Evolutionary conservation across 2,329 filamentous ascomycete genomes (phyloP).

Genomic region (Trichoderma simmonsii): DNA sequence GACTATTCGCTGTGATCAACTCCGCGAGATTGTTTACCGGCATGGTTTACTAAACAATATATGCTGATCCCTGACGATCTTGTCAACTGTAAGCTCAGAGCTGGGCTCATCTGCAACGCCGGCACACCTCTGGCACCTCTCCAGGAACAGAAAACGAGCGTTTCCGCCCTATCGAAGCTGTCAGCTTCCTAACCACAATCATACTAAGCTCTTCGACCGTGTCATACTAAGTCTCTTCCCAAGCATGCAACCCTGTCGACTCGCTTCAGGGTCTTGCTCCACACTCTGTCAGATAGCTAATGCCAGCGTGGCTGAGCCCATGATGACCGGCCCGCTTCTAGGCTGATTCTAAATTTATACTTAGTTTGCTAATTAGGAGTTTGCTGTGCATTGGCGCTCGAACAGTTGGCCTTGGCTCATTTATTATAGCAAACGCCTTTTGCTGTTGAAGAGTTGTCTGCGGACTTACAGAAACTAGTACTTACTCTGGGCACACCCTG

Average conservation of each 20-base stretch:
- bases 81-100: neutral
- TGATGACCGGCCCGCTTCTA: conserved; percentile 14
- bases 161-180: neutral
- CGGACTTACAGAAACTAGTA: neutral
- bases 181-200: neutral
- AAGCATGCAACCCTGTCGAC: neutral
- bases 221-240: neutral
- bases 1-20: neutral
- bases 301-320: conserved; percentile 12
- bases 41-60: neutral
- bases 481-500: neutral
- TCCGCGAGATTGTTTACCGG: neutral
- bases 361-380: neutral
- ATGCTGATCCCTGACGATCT: neutral
- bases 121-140: neutral
- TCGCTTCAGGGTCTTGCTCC: neutral
- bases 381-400: neutral
- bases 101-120: neutral
- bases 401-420: neutral
- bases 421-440: neutral
- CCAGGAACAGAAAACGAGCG: neutral
- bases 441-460: neutral
- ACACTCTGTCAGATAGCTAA: neutral
- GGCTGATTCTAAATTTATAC: conserved; percentile 10
- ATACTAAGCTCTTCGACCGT: neutral